Evolutionary conservation across 805 yeast genomes (phyloP), one percentile per base, ranked within the genome.

Genomic region (Candida loeiensis): DNA sequence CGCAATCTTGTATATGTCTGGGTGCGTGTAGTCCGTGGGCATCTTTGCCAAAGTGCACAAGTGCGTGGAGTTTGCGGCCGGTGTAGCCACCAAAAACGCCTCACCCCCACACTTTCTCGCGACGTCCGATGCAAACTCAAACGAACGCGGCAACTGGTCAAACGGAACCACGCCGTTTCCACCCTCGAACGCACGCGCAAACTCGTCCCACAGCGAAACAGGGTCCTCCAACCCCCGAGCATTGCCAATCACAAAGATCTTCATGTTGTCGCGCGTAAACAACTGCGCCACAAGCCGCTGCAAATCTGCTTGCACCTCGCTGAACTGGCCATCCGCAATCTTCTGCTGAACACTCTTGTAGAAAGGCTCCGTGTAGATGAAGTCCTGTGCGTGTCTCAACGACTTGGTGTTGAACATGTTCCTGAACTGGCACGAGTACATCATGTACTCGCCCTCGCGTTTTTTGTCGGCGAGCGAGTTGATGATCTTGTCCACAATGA

Each of bases 51-150:
- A 61, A 0, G 85, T 56, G 17, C 74, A 66, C 63, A 88, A 64
- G 53, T 77, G 85, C 4, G 91, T 74, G 0, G 96, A 82, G 47
- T 88, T 95, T 0, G 95, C 81, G 0, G 93, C 89, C 4, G 97
- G 90, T 1, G 88, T 79, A 0, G 85, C 73, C 1, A 84, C 73
- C 30, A 91, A 65, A 45, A 63, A 69, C 0, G 93, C 91, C 30
- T 72, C 69, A 2, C 64, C 56, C 2, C 74, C 56, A 33, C 86
- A 79, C 0, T 54, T 43, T 15, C 53, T 45, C 28, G 95, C 95
- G 3, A 74, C 53, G 2, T 66, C 63, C 2, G 93, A 79, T 28
- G 75, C 65, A 31, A 76, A 75, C 4, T 73, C 64, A 36, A 64
- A 59, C 3, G 85, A 66, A 13, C 78, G 70, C 12, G 89, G 87